Evolutionary conservation across 768 basidiomycete genomes (phyloP), one percentile per base, ranked within the genome.

Genomic region (Auricularia auricula-judae): DNA sequence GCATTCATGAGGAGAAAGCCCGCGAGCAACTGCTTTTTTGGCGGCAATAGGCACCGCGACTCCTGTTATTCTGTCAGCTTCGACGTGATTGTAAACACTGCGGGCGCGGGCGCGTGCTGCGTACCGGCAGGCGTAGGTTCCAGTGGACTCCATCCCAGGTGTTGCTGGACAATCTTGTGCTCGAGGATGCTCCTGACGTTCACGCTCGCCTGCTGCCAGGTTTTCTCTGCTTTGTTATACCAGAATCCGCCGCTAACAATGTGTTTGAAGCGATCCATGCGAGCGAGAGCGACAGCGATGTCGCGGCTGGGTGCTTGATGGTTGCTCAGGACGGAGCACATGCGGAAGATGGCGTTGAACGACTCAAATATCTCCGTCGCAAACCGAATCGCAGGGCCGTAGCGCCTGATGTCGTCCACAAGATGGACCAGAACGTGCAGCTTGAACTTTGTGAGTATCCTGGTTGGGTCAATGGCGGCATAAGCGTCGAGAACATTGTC

Each of bases 401-500:
- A 43, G 43, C 43, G 43, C 8, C 4, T 43, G 14, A 76, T 70
- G 65, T 79, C 72, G 1, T 73, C 61, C 0, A 59, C 3, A 1
- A 74, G 47, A 64, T 77, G 75, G 8, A 66, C 21, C 3, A 79
- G 71, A 1, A 76, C 39, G 53, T 77, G 77, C 1, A 76, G 68
- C 62, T 78, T 78, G 53, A 69, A 35, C 62, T 77, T 76, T 0
- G 65, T 59, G 4, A 73, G 66, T 8, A 78, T 74, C 62, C 67
- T 76, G 16, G 72, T 70, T 5, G 77, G 74, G 62, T 79, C 74
- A 3, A 78, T 62, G 3, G 65, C 21, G 0, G 73, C 75, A 4
- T 71, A 71, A 14, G 71, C 63, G 62, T 79, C 76, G 5, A 78
- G 74, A 0, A 79, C 74, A 67, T 80, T 80, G 1, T 67, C 73